Evolutionary conservation across 2,329 filamentous ascomycete species (phyloP).

Genomic region (Fusarium algeriense): DNA sequence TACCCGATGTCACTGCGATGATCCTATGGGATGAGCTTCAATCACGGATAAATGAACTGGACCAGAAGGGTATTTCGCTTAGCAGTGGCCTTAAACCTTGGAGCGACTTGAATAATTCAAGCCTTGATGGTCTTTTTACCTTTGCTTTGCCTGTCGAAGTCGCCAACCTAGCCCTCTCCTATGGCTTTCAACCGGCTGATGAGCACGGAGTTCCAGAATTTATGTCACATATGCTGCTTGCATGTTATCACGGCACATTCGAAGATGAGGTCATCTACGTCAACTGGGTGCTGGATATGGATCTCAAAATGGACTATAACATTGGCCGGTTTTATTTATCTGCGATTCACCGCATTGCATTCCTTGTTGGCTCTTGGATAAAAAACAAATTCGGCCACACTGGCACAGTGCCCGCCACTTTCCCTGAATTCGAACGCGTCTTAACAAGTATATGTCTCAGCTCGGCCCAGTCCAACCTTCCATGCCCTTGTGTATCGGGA

Average conservation of each 20-base stretch:
- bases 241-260: too few species aligned
- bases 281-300: too few species aligned
- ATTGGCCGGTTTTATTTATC: too few species aligned
- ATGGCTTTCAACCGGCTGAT: background rate
- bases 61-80: background rate
- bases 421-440: too few species aligned
- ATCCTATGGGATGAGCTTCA: background rate
- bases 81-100: background rate
- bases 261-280: too few species aligned
- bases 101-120: too few species aligned
- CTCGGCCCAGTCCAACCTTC: background rate
- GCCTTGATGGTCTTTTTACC: background rate
- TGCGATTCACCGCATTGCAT: too few species aligned
- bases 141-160: background rate
- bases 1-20: background rate
- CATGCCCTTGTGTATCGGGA: background rate
- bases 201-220: background rate
- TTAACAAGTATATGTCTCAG: background rate
- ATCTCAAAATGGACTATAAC: too few species aligned
- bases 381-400: too few species aligned
- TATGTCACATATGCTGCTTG: background rate
- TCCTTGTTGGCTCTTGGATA: too few species aligned
- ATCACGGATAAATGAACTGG: background rate
- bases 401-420: too few species aligned
- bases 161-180: background rate